These are phyloP conservation scores for Vitis rupestris DNA, from an alignment of 164 flowering plant genomes.

Conservation along the genomic window DNA sequence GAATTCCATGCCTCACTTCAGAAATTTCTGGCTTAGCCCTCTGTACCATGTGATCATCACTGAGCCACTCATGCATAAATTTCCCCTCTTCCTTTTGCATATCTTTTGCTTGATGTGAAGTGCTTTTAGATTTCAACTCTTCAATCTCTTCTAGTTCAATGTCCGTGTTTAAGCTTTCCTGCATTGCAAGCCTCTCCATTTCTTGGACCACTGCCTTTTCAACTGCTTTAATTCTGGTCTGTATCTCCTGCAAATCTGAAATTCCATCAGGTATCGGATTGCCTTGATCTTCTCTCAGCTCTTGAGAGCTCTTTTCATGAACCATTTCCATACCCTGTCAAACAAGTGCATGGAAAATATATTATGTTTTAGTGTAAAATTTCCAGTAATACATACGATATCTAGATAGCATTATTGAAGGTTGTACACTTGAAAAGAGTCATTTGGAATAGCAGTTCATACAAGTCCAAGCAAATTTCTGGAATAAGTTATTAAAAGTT, in stretches of 20 bases:
- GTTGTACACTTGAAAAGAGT: background rate
- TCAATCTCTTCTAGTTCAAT: slow-evolving; percentile 38
- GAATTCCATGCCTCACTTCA: slow-evolving; percentile 25
- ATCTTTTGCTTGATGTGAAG: slow-evolving; percentile 12
- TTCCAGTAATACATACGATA: background rate
- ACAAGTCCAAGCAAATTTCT: background rate
- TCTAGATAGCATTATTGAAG: background rate
- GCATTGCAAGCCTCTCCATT: slow-evolving; percentile 29
- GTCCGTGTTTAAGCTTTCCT: slow-evolving; percentile 20
- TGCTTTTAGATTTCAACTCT: slow-evolving; percentile 27
- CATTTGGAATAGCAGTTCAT: background rate
- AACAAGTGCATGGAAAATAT: background rate
- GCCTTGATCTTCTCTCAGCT: slow-evolving; percentile 16
- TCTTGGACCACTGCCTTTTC: slow-evolving; percentile 50
- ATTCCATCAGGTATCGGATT: slow-evolving; percentile 23
- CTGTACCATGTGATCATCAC: slow-evolving; percentile 17
- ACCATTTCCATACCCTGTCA: slow-evolving; percentile 28
- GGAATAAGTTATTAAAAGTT: background rate
- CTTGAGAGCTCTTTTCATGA: slow-evolving; percentile 17
- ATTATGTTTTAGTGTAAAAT: background rate
- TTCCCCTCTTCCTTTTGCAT: slow-evolving; percentile 17
- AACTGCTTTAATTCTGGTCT: slow-evolving; percentile 50
- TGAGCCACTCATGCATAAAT: slow-evolving; percentile 2
- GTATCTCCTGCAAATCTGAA: slow-evolving; percentile 53
- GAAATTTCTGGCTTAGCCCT: slow-evolving; percentile 30